These are phyloP conservation scores for Candida tunisiensis DNA, from an alignment of 1,139 yeast genomes.

Conservation along the genomic window DNA sequence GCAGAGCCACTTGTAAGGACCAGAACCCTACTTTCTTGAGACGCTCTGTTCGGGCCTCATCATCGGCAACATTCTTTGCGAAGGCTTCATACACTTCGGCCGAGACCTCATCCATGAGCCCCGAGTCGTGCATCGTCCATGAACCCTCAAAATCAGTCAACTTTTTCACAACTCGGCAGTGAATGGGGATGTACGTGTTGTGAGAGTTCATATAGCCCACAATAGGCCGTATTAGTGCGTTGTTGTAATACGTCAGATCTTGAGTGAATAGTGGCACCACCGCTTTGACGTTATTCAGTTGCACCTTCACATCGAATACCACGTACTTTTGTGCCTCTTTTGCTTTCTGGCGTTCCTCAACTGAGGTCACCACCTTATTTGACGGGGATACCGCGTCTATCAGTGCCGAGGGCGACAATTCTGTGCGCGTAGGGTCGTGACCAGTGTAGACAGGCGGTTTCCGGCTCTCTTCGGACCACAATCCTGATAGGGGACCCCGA, in stretches of 20 bases:
- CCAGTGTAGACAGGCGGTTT: conserved; percentile 1
- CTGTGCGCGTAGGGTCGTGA: conserved; percentile 3
- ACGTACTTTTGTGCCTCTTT: conserved; percentile 33
- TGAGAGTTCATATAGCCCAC: conserved; percentile 88
- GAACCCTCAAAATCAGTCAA: conserved; percentile 80
- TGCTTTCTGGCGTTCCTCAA: conserved; percentile 14
- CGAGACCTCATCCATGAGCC: conserved; percentile 81
- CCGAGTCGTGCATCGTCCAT: conserved; percentile 89
- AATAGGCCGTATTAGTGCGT: conserved; percentile 84
- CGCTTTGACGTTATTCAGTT: conserved; percentile 75
- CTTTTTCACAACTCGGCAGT: conserved; percentile 69
- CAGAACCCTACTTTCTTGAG: conserved; percentile 82
- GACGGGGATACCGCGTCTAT: conserved; percentile 1
- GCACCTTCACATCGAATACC: conserved; percentile 61
- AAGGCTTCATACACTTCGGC: conserved; percentile 85
- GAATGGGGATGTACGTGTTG: conserved; percentile 76
- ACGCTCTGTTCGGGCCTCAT: conserved; percentile 54
- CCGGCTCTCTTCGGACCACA: no score
- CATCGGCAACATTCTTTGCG: conserved; percentile 77
- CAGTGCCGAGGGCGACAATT: conserved; percentile 3
- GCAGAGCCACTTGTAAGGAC: conserved; percentile 76
- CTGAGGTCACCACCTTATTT: conserved; percentile 10
- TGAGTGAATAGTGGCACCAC: conserved; percentile 72
- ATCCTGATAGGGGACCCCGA: no score
- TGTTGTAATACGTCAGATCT: conserved; percentile 75